phyloP scores from a whole-genome alignment of 257 asterid genomes.

The Rauvolfia tetraphylla region DNA sequence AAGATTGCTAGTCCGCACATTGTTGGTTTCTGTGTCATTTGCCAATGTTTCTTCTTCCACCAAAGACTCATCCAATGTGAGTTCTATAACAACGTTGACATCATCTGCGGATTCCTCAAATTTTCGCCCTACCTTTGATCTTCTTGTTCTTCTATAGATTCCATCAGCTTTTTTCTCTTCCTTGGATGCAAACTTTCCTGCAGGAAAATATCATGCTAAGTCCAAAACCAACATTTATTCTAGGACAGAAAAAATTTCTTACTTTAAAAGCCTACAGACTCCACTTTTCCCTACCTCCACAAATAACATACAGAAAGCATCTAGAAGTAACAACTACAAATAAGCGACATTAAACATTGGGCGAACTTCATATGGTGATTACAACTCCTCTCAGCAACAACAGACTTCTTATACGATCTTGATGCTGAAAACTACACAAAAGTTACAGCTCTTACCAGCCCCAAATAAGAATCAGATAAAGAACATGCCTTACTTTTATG shows the following conservation, averaged over 20 bases:
- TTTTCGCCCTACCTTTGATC: not conserved
- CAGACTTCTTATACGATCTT: not conserved
- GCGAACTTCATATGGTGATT: no score
- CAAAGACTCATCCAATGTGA: not conserved
- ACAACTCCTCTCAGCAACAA: not conserved
- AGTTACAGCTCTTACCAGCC: not conserved
- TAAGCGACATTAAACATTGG: no score
- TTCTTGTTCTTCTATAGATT: slow-evolving; percentile 2
- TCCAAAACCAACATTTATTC: not conserved
- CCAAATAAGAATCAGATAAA: not conserved
- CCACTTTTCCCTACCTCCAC: no score
- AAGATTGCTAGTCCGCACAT: not conserved
- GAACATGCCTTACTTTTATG: not conserved
- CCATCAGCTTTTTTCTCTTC: not conserved
- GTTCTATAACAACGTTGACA: not conserved
- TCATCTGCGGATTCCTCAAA: not conserved
- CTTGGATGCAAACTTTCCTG: slow-evolving; percentile 8
- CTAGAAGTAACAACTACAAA: not conserved
- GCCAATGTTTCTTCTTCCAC: not conserved
- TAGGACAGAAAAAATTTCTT: no score
- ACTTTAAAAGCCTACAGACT: no score
- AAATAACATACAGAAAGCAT: no score
- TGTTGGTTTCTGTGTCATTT: not conserved
- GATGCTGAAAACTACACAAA: not conserved
- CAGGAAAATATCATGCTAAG: not conserved